Conservation (phyloP, 1,284 basidiomycete species). For the Trametes polyzona region DNA sequence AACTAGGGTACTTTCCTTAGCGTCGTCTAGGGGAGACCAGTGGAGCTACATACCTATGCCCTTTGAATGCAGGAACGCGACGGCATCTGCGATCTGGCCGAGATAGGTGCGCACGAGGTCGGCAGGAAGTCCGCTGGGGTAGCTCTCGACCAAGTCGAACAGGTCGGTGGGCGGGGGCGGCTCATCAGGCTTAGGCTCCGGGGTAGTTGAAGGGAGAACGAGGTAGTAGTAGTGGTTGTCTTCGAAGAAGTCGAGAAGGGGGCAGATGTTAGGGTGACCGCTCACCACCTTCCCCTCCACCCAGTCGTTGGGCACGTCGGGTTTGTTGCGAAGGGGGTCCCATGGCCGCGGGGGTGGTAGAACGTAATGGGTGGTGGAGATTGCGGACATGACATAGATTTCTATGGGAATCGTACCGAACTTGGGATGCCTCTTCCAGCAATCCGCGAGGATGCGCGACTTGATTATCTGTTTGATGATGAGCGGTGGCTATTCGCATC, state of each 20-base stretch:
- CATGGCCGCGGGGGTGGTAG: slow-evolving; percentile 77
- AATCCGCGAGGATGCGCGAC: slow-evolving; percentile 96
- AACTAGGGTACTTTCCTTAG: slow-evolving; percentile 51
- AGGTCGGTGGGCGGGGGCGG: slow-evolving; percentile 76
- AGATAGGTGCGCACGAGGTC: slow-evolving; percentile 83
- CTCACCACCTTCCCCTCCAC: slow-evolving; percentile 70
- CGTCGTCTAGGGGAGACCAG: too few species aligned
- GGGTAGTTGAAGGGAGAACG: slow-evolving; percentile 73
- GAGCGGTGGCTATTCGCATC: slow-evolving; percentile 58
- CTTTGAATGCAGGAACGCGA: slow-evolving; percentile 89
- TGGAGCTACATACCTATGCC: slow-evolving; percentile 75
- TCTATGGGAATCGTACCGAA: slow-evolving; percentile 98
- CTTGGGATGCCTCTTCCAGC: slow-evolving; percentile 96
- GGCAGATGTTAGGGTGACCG: slow-evolving; percentile 92
- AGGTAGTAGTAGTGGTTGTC: slow-evolving; percentile 97
- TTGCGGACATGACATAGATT: slow-evolving; percentile 96
- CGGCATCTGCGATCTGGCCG: slow-evolving; percentile 92
- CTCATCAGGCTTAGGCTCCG: slow-evolving; percentile 55
- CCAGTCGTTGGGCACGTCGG: slow-evolving; percentile 51
- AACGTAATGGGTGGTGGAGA: slow-evolving; percentile 75
- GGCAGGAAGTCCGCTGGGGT: slow-evolving; percentile 84
- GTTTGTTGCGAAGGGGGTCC: slow-evolving; percentile 65
- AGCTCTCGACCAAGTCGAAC: slow-evolving; percentile 93
- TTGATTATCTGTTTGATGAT: slow-evolving; percentile 99
- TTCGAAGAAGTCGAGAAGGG: slow-evolving; percentile 96